These are phyloP conservation scores for Fusarium haematococcum DNA, from an alignment of 2,329 filamentous ascomycete species.

Conservation along the genomic window DNA sequence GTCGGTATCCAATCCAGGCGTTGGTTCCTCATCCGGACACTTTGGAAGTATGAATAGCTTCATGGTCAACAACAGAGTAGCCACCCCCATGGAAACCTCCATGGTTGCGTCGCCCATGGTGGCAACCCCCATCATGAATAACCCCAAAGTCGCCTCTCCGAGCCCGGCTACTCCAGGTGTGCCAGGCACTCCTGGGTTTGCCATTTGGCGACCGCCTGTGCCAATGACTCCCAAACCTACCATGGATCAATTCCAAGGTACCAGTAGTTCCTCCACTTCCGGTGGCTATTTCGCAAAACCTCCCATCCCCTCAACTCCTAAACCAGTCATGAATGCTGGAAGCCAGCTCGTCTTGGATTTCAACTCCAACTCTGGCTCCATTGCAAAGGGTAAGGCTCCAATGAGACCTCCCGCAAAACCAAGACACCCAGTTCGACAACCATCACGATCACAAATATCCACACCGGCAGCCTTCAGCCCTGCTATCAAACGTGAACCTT, in stretches of 20 bases:
- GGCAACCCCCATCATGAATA: constrained; percentile 39
- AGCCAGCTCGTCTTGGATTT: constrained; percentile 54
- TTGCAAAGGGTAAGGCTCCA: constrained; percentile 51
- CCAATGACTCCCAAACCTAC: constrained; percentile 42
- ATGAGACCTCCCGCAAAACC: constrained; percentile 48
- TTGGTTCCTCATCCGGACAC: constrained; percentile 42
- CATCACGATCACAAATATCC: constrained; percentile 38
- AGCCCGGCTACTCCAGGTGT: constrained; percentile 32
- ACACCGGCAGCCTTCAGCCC: constrained; percentile 41
- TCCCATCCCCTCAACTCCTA: constrained; percentile 54
- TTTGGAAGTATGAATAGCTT: constrained; percentile 52
- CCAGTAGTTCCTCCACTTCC: constrained; percentile 33
- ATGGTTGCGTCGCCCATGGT: constrained; percentile 42
- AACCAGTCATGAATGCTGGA: constrained; percentile 50
- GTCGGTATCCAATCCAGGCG: constrained; percentile 45
- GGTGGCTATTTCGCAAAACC: constrained; percentile 51
- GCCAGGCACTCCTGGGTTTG: constrained; percentile 52
- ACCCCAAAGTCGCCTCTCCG: constrained; percentile 34
- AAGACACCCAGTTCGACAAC: constrained; percentile 42
- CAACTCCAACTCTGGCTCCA: constrained; percentile 46
- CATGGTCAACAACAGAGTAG: constrained; percentile 46
- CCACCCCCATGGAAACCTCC: constrained; percentile 42
- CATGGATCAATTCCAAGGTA: constrained; percentile 37
- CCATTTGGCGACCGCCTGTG: constrained; percentile 53
- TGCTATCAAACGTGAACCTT: constrained; percentile 48